These are phyloP conservation scores for Spergularia marina DNA, from an alignment of 148 eudicot species.

Conservation along the genomic window DNA sequence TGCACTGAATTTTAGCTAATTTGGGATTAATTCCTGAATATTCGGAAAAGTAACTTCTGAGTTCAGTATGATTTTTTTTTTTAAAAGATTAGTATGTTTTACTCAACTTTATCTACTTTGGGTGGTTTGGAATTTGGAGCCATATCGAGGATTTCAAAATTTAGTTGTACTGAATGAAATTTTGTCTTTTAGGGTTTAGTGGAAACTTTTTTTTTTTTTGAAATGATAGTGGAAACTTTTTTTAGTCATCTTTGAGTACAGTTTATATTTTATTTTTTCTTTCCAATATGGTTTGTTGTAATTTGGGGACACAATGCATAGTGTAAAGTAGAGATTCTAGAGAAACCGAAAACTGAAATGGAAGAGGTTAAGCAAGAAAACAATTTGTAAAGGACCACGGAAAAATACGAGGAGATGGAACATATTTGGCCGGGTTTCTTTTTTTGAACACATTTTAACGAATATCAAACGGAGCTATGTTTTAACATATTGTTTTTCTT, in stretches of 20 bases:
- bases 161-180: background rate
- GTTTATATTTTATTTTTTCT: background rate
- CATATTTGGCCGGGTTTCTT: background rate
- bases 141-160: slow-evolving; percentile 8
- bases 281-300: slow-evolving; percentile 1
- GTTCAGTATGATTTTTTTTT: background rate
- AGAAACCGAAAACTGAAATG: no score
- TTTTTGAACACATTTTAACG: background rate
- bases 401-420: no score
- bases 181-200: slow-evolving; percentile 34
- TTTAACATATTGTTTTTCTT: background rate
- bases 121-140: background rate
- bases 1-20: background rate
- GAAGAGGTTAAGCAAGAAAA: no score
- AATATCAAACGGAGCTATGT: background rate
- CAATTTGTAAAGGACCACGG: no score
- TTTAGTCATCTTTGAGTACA: background rate
- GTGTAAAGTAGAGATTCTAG: background rate
- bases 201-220: slow-evolving; percentile 1
- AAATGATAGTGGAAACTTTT: slow-evolving; percentile 18
- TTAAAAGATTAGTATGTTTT: background rate
- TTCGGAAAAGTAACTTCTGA: background rate
- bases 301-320: background rate
- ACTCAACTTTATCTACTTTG: background rate
- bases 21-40: background rate